Evolutionary conservation across 2,329 filamentous ascomycete species (phyloP).

Genomic region (Xylariales sp.): DNA sequence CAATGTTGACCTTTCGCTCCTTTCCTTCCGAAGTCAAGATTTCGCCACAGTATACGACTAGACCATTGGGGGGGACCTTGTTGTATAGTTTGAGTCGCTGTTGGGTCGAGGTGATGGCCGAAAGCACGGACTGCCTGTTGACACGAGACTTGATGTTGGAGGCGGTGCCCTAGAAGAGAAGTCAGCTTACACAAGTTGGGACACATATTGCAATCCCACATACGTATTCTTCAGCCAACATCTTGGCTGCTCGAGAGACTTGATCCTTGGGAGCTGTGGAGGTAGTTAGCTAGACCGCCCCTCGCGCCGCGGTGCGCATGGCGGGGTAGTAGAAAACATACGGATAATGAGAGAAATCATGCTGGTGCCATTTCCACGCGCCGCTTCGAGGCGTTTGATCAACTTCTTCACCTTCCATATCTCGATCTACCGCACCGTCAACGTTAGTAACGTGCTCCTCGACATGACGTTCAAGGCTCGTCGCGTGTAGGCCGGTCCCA

Average conservation of each 20-base stretch:
- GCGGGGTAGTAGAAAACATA: conserved; percentile 41
- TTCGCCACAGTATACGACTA: conserved; percentile 99
- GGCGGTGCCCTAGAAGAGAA: conserved; percentile 69
- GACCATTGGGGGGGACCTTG: conserved; percentile 94
- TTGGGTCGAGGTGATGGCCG: conserved; percentile 97
- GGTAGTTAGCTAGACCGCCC: conserved; percentile 7
- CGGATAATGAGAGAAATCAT: conserved; percentile 99
- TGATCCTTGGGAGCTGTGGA: conserved; percentile 88
- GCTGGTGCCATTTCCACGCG: conserved; percentile 95
- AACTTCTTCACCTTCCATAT: conserved; percentile 99
- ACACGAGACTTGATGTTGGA: conserved; percentile 99
- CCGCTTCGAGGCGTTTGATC: conserved; percentile 96
- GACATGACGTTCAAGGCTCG: neutral
- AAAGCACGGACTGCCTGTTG: conserved; percentile 95
- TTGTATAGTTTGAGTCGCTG: conserved; percentile 98
- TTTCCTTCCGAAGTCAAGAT: conserved; percentile 98
- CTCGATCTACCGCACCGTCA: conserved; percentile 49
- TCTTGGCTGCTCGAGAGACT: conserved; percentile 92
- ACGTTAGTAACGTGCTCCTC: neutral
- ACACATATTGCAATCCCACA: conserved; percentile 28
- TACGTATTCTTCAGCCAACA: conserved; percentile 99
- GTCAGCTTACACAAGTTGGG: conserved; percentile 17
- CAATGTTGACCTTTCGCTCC: conserved; percentile 99
- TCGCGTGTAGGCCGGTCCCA: neutral
- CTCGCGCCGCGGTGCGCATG: neutral